phyloP scores from a whole-genome alignment of 192 early-diverging fungal genomes.

The Kappamyces sp. region DNA sequence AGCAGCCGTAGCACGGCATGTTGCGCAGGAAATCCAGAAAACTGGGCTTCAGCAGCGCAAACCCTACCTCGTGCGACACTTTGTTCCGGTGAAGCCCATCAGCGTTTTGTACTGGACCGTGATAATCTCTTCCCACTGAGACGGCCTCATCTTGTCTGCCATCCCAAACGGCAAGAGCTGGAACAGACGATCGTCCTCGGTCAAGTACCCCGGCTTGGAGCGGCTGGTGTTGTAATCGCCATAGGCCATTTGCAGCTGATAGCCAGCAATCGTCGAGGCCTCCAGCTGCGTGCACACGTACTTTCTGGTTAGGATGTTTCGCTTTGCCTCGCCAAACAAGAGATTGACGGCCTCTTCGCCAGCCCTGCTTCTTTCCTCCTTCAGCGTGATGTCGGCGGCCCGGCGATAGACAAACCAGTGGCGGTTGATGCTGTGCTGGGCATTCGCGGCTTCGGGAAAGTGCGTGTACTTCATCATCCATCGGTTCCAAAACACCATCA shows the following conservation, averaged over 20 bases:
- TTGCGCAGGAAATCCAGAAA: slow-evolving; percentile 40
- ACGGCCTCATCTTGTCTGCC: not conserved
- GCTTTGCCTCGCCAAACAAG: slow-evolving; percentile 53
- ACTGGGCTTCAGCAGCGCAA: slow-evolving; percentile 14
- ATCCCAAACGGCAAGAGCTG: not conserved
- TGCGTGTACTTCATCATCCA: slow-evolving; percentile 54
- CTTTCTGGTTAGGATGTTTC: slow-evolving; percentile 43
- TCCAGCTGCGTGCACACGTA: slow-evolving; percentile 46
- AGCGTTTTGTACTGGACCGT: slow-evolving; percentile 17
- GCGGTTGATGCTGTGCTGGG: slow-evolving; percentile 42
- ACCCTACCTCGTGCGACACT: slow-evolving; percentile 11
- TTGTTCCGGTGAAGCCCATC: slow-evolving; percentile 1
- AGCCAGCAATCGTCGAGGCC: slow-evolving; percentile 33
- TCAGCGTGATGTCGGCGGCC: slow-evolving; percentile 38
- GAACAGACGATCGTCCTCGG: slow-evolving; percentile 23
- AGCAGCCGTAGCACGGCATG: slow-evolving; percentile 48
- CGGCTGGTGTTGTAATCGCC: slow-evolving; percentile 38
- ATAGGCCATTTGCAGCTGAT: slow-evolving; percentile 36
- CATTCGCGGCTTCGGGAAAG: slow-evolving; percentile 44
- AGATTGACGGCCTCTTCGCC: slow-evolving; percentile 36
- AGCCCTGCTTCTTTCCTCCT: slow-evolving; percentile 20
- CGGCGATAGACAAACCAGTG: slow-evolving; percentile 53
- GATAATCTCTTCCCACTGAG: slow-evolving; percentile 29
- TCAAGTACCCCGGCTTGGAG: slow-evolving; percentile 37
- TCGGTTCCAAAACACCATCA: slow-evolving; percentile 41